Percentiles rank a stretch among this genome's conserved stretches.
Evolutionary conservation across 208 protist genomes (phyloP).

Genomic region (Trypanosoma congolense): DNA sequence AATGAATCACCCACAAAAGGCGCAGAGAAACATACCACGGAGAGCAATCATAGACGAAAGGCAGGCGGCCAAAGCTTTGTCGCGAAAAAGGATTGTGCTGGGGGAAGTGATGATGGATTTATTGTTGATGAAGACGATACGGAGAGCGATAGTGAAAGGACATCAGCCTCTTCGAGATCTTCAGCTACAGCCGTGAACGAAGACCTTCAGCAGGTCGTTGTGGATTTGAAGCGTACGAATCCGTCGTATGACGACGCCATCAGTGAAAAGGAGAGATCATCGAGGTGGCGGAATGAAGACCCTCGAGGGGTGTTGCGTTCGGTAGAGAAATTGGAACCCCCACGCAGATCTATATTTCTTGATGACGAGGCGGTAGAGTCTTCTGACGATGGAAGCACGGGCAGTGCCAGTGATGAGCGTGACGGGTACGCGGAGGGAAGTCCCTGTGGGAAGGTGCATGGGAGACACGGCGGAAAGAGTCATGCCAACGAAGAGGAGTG

Average conservation of each 20-base stretch:
- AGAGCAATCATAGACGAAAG: too few species aligned
- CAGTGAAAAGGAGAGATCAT: slow-evolving; percentile 38
- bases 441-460: not conserved
- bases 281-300: slow-evolving; percentile 55
- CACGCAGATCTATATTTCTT: slow-evolving; percentile 50
- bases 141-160: slow-evolving; percentile 1
- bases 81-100: not conserved
- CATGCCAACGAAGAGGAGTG: slow-evolving; percentile 6
- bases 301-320: slow-evolving; percentile 28
- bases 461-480: slow-evolving; percentile 4
- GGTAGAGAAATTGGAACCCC: slow-evolving; percentile 18
- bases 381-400: slow-evolving; percentile 12
- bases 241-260: slow-evolving; percentile 34
- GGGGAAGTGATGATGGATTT: slow-evolving; percentile 2
- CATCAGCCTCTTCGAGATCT: not conserved
- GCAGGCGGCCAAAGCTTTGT: not conserved
- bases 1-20: too few species aligned
- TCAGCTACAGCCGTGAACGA: slow-evolving; percentile 20
- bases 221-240: slow-evolving; percentile 49
- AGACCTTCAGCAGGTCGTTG: slow-evolving; percentile 53
- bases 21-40: too few species aligned
- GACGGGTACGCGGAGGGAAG: slow-evolving; percentile 9
- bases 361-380: slow-evolving; percentile 83
- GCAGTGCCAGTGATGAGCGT: slow-evolving; percentile 14
- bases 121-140: slow-evolving; percentile 4